Evolutionary conservation across 768 basidiomycete genomes (phyloP).

Genomic region (Hortiboletus campestris): DNA sequence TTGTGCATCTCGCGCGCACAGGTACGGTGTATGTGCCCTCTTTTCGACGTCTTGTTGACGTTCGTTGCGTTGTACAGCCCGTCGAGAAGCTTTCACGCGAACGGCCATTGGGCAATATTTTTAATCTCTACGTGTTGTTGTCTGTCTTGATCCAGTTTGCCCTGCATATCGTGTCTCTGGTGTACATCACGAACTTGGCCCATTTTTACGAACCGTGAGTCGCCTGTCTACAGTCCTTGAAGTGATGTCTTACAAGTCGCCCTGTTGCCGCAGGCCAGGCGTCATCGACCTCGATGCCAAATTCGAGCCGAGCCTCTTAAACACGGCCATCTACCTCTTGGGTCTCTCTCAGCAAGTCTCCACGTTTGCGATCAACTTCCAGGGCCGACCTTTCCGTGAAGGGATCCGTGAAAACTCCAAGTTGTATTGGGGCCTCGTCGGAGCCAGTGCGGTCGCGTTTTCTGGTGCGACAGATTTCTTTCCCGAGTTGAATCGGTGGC

Average conservation of each 20-base stretch:
- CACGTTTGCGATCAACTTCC: conserved; percentile 98
- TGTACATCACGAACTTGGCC: conserved; percentile 91
- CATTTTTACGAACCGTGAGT: conserved; percentile 75
- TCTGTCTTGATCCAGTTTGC: conserved; percentile 93
- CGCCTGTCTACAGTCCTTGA: not conserved
- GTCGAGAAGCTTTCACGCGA: conserved; percentile 93
- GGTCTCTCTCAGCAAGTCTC: conserved; percentile 97
- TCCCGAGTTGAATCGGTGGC: conserved; percentile 94
- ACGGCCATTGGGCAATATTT: conserved; percentile 92
- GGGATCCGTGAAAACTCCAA: conserved; percentile 94
- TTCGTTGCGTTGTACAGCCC: conserved; percentile 65
- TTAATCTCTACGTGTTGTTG: conserved; percentile 92
- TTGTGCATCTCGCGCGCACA: conserved; percentile 96
- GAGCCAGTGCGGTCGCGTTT: conserved; percentile 88
- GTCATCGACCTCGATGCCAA: conserved; percentile 92
- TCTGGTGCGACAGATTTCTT: conserved; percentile 91
- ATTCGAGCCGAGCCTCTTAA: conserved; percentile 91
- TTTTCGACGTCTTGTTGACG: not conserved
- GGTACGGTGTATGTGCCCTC: conserved; percentile 46
- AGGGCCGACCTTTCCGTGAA: conserved; percentile 97
- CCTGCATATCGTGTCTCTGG: conserved; percentile 83
- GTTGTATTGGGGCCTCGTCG: conserved; percentile 90
- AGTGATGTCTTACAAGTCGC: not conserved
- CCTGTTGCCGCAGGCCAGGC: conserved; percentile 48
- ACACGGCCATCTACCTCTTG: conserved; percentile 95